phyloP scores from a whole-genome alignment of 148 eudicot genomes.

The Hydrangea macrophylla region DNA sequence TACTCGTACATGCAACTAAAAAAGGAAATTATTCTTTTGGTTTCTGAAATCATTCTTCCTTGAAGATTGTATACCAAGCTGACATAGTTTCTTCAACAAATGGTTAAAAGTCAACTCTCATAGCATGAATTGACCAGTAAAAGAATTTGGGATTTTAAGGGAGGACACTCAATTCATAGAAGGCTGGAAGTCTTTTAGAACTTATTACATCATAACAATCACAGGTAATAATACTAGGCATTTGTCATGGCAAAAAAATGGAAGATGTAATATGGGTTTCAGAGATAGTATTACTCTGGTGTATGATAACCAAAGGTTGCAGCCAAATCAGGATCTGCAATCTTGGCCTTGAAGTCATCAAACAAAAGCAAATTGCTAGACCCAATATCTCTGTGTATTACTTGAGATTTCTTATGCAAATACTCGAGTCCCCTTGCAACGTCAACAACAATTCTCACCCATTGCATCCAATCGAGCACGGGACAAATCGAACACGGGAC shows the following conservation, averaged over 20 bases:
- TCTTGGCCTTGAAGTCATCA: constrained; percentile 59
- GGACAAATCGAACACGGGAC: too few species aligned
- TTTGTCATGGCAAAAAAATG: not conserved
- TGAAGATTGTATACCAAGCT: too few species aligned
- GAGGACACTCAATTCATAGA: not conserved
- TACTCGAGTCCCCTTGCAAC: constrained; percentile 66
- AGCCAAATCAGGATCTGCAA: constrained; percentile 77
- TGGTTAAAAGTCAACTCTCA: not conserved
- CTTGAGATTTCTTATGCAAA: constrained; percentile 55
- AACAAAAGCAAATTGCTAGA: constrained; percentile 61
- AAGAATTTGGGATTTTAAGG: not conserved
- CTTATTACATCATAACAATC: not conserved
- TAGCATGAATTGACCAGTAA: not conserved
- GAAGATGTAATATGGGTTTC: not conserved
- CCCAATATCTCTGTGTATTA: constrained; percentile 65
- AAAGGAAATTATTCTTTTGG: too few species aligned
- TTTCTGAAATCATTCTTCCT: too few species aligned
- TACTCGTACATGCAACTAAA: too few species aligned
- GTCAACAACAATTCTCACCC: constrained; percentile 63
- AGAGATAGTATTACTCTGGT: constrained; percentile 51
- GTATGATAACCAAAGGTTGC: constrained; percentile 77
- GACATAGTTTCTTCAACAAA: too few species aligned
- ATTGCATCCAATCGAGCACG: constrained; percentile 63
- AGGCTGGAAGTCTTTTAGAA: not conserved
- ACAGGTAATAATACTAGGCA: not conserved